Conservation (phyloP, 176 grass and related monocot genomes). For the Alopecurus myosuroides region DNA sequence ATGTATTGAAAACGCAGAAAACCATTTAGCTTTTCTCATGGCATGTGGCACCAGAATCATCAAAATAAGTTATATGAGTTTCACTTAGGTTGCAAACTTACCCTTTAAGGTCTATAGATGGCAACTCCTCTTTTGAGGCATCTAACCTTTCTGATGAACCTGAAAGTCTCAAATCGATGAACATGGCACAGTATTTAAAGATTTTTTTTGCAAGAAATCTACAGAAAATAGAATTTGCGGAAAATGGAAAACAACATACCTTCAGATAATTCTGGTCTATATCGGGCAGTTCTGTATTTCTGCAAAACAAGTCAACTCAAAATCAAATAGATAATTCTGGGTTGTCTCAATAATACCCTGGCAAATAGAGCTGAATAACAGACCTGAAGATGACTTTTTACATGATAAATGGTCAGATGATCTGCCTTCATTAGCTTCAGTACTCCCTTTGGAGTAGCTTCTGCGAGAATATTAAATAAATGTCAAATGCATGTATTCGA, state of each 20-base stretch:
- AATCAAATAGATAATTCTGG: conserved; percentile 18
- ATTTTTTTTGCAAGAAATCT: background rate
- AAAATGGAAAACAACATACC: conserved; percentile 34
- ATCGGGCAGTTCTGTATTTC: conserved; percentile 98
- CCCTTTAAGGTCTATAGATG: conserved; percentile 78
- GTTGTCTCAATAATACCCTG: background rate
- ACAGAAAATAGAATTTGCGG: background rate
- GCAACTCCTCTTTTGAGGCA: conserved; percentile 54
- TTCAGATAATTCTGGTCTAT: conserved; percentile 91
- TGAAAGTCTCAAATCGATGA: conserved; percentile 28
- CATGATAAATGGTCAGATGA: conserved; percentile 99
- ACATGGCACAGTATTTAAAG: background rate
- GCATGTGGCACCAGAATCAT: background rate
- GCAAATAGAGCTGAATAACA: conserved; percentile 7
- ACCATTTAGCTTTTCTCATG: background rate
- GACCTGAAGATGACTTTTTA: conserved; percentile 99
- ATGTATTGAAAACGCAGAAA: background rate
- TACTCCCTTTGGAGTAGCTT: conserved; percentile 98
- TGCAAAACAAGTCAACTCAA: conserved; percentile 38
- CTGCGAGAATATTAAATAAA: conserved; percentile 42
- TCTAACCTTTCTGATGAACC: conserved; percentile 55
- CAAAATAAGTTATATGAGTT: background rate
- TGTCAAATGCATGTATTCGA: conserved; percentile 2
- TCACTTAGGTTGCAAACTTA: conserved; percentile 29
- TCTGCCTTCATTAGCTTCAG: conserved; percentile 98